A percentile compares a stretch with the other conserved stretches of the same genome.
These are phyloP conservation scores for Teratosphaeria destructans DNA, from an alignment of 2,329 filamentous ascomycete species.

Conservation along the genomic window DNA sequence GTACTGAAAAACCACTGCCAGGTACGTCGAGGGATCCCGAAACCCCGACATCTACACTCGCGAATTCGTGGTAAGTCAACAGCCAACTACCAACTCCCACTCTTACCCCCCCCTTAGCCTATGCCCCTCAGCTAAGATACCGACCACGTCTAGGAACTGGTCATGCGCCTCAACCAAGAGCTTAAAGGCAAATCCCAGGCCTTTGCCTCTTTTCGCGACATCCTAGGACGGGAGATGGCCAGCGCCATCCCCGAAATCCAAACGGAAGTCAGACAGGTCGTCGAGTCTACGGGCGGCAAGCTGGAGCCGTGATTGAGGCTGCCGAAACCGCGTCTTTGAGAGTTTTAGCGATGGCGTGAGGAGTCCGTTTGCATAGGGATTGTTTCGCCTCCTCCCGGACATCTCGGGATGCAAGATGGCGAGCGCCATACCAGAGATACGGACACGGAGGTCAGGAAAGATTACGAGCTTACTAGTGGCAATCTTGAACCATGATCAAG, in stretches of 20 bases:
- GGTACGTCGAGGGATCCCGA: constrained; percentile 50
- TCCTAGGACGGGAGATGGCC: constrained; percentile 48
- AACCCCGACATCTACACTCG: constrained; percentile 59
- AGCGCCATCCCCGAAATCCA: constrained; percentile 46
- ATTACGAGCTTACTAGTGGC: constrained; percentile 37
- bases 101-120: too few species aligned
- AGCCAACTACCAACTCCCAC: neutral
- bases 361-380: neutral
- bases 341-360: neutral
- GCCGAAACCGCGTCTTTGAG: neutral
- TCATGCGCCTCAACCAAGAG: constrained; percentile 52
- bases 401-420: constrained; percentile 49
- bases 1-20: neutral
- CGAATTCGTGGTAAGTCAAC: constrained; percentile 41
- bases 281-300: constrained; percentile 34
- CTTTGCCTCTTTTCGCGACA: constrained; percentile 48
- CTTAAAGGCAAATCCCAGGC: constrained; percentile 51
- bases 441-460: constrained; percentile 39
- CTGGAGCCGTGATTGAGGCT: neutral
- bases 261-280: constrained; percentile 42
- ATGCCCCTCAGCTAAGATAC: neutral
- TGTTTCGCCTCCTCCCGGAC: constrained; percentile 47
- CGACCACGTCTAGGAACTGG: constrained; percentile 34
- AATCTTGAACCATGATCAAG: neutral
- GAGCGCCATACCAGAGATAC: constrained; percentile 46